Evolutionary conservation across 2,329 filamentous ascomycete species (phyloP).

Genomic region (Stemphylium vesicarium): DNA sequence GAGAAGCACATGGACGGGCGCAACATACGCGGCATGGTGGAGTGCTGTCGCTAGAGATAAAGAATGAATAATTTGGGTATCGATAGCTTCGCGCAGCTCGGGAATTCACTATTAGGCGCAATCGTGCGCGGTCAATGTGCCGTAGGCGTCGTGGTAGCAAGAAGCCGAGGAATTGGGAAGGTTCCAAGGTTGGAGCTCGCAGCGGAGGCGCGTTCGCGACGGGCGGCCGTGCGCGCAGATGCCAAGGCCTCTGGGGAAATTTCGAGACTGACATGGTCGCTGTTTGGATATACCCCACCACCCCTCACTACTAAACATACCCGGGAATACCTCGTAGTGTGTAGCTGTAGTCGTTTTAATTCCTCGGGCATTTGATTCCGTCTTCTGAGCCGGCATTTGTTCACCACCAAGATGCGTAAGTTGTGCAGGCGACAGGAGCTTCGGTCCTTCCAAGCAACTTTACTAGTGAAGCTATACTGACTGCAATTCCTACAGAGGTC

Average conservation of each 20-base stretch:
- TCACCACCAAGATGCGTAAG: conserved; percentile 51
- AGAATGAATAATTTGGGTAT: not conserved
- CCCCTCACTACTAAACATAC: conserved; percentile 28
- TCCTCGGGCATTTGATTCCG: conserved; percentile 3
- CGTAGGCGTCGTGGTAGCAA: conserved; percentile 7
- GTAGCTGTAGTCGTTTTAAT: conserved; percentile 4
- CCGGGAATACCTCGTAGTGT: conserved; percentile 3
- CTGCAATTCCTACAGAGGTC: conserved; percentile 64
- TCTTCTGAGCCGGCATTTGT: conserved; percentile 15
- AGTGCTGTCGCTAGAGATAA: conserved; percentile 17
- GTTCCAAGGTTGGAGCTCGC: conserved; percentile 13
- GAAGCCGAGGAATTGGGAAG: conserved; percentile 3
- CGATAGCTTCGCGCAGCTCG: conserved; percentile 9
- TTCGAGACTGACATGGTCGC: conserved; percentile 27
- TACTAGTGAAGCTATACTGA: conserved; percentile 23
- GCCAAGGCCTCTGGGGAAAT: conserved; percentile 35
- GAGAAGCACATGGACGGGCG: conserved; percentile 5
- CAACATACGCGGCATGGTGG: conserved; percentile 45
- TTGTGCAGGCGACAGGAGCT: conserved; percentile 24
- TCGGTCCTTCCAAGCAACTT: conserved; percentile 12
- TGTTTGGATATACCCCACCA: conserved; percentile 37
- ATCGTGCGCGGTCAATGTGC: conserved; percentile 15
- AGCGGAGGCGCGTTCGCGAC: conserved; percentile 22
- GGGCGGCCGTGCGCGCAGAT: conserved; percentile 17
- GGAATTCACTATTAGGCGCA: conserved; percentile 2